A percentile compares a stretch with the other conserved stretches of the same genome.
These are phyloP conservation scores for Phaseolus lunatus DNA, from an alignment of 306 rosid species.

Conservation along the genomic window DNA sequence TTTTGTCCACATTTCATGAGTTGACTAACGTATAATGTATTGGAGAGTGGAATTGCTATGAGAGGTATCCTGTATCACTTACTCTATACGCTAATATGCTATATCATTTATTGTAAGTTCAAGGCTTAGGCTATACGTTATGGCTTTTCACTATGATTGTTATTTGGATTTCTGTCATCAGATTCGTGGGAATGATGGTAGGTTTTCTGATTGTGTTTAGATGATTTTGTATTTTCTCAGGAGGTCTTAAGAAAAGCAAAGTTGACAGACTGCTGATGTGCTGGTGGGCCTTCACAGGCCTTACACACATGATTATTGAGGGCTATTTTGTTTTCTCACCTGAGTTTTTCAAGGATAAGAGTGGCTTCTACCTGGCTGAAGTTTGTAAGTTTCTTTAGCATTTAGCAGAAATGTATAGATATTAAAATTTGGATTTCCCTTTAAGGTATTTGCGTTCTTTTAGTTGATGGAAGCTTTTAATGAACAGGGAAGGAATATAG, in stretches of 20 bases:
- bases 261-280: slow-evolving; percentile 83
- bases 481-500: slow-evolving; percentile 95
- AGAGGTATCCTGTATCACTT: too few relatives aligned
- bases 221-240: slow-evolving; percentile 49
- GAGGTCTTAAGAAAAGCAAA: slow-evolving; percentile 65
- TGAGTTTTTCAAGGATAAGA: slow-evolving; percentile 77
- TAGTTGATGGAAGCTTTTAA: slow-evolving; percentile 23
- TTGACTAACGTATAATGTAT: too few relatives aligned
- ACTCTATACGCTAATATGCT: too few relatives aligned
- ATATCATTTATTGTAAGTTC: slow-evolving; percentile 31
- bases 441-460: background rate
- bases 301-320: slow-evolving; percentile 79
- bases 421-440: background rate
- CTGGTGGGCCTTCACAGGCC: slow-evolving; percentile 98
- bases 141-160: background rate
- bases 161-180: slow-evolving; percentile 15
- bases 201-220: slow-evolving; percentile 21
- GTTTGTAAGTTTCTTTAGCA: slow-evolving; percentile 68
- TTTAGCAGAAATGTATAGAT: background rate
- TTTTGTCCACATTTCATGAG: too few relatives aligned
- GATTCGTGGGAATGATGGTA: background rate
- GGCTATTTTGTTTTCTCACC: slow-evolving; percentile 88
- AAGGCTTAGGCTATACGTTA: background rate
- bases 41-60: background rate
- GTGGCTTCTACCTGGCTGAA: slow-evolving; percentile 80